phyloP scores from a whole-genome alignment of 768 basidiomycete species.

The Tricholoma flavovirens region DNA sequence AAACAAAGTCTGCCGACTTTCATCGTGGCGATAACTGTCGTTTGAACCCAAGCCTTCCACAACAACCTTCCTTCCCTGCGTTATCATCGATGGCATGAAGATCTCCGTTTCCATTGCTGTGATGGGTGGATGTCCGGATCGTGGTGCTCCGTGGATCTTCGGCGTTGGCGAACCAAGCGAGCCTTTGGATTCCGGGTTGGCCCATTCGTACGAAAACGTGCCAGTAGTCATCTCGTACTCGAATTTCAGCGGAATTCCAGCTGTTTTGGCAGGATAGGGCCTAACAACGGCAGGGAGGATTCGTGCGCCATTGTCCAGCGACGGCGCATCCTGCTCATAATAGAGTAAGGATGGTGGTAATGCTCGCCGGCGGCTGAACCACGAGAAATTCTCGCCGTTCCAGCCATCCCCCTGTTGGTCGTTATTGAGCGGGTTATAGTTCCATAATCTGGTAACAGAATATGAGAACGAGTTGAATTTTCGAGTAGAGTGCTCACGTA shows the following conservation, averaged over 20 bases:
- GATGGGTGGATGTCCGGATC: slow-evolving; percentile 31
- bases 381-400: slow-evolving; percentile 98
- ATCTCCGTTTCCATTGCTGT: slow-evolving; percentile 74
- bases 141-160: slow-evolving; percentile 33
- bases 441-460: slow-evolving; percentile 66
- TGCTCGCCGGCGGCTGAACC: slow-evolving; percentile 69
- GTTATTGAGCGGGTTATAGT: slow-evolving; percentile 85
- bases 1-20: slow-evolving; percentile 67
- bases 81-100: slow-evolving; percentile 63
- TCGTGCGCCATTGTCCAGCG: slow-evolving; percentile 78
- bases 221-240: slow-evolving; percentile 78
- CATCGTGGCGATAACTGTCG: slow-evolving; percentile 57
- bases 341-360: slow-evolving; percentile 50
- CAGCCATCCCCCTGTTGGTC: slow-evolving; percentile 80
- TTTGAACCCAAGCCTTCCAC: slow-evolving; percentile 49
- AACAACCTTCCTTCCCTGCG: slow-evolving; percentile 49
- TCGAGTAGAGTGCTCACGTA: slow-evolving; percentile 54
- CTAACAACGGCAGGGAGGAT: slow-evolving; percentile 77
- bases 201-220: slow-evolving; percentile 62
- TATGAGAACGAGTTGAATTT: not conserved
- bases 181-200: slow-evolving; percentile 25
- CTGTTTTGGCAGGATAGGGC: slow-evolving; percentile 87
- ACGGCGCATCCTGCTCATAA: slow-evolving; percentile 55
- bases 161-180: slow-evolving; percentile 7
- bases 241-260: slow-evolving; percentile 72